Evolutionary conservation across 164 flowering plant species (phyloP), one percentile per base, ranked within the genome.

Genomic region (Liriodendron chinense): DNA sequence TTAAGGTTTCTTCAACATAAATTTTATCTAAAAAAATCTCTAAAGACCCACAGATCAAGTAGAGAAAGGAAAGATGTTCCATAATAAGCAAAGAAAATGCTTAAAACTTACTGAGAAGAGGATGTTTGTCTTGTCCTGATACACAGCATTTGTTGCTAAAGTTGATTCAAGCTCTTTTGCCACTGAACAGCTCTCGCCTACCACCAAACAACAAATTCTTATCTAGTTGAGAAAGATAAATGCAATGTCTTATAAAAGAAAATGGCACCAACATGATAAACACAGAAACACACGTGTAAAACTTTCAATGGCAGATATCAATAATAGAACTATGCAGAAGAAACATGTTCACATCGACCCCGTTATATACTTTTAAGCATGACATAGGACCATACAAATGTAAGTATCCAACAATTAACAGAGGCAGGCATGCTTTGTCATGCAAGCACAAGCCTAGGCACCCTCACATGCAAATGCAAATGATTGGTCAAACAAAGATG

Each of bases 151-250:
- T 47, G 88, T 84, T 61, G 92, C 85, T 9, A 72, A 66, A 8
- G 89, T 85, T 57, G 89, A 77, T 34, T 82, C 87, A 56, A 90
- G 82, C 78, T 91, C 99, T 82, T 96, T 96, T 69, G 88, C 95
- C 66, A 94, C 99, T 76, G 99, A 96, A 74, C 88, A 88, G 87
- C 98, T 96, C 87, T 96, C 99, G 79, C 99, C 99, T 96, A 71
- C 70, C 77, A 86, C 25, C 59, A 53, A 53, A 12, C 2, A 53
- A 12, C 18, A 12, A 12, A 14, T 53, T 53, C 13, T 53, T 12
- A 53, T 16, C 13, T 16, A 53, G 59, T 53, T 53, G 16, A 53
- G 18, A 16, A 53, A 53, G 43, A 34, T 34, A 34, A 34, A 34
- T 34, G 43, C 43, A 34, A 34, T 14, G 49, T 64, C 66, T 18